phyloP scores from a whole-genome alignment of 371 early-diverging fungal species.

The Apophysomyces ossiformis region DNA sequence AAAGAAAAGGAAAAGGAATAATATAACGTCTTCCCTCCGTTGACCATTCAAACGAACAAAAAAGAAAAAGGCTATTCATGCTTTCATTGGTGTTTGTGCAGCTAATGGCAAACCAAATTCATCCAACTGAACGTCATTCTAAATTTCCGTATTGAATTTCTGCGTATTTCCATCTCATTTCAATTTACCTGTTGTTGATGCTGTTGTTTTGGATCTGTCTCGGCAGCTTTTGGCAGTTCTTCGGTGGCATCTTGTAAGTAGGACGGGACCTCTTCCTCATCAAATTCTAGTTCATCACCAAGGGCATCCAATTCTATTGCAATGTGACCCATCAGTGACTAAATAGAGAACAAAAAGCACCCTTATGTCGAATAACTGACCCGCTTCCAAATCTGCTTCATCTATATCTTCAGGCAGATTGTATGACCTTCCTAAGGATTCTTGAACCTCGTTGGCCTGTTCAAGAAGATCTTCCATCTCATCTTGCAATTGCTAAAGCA shows the following conservation, averaged over 20 bases:
- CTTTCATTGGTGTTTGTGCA: constrained; percentile 55
- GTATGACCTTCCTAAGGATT: constrained; percentile 89
- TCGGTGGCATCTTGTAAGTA: constrained; percentile 63
- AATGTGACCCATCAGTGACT: no score
- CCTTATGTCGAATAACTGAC: constrained; percentile 33
- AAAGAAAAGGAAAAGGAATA: neutral
- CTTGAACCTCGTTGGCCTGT: constrained; percentile 95
- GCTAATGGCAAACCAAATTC: constrained; percentile 62
- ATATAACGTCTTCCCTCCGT: constrained; percentile 9
- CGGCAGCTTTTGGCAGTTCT: constrained; percentile 55
- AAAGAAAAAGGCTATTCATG: constrained; percentile 22
- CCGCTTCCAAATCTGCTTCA: constrained; percentile 96
- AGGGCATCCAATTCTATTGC: constrained; percentile 89
- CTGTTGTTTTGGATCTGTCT: constrained; percentile 52
- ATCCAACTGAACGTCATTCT: constrained; percentile 51
- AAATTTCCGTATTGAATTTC: constrained; percentile 2
- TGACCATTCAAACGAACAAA: constrained; percentile 19
- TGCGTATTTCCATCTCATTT: neutral
- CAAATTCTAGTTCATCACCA: constrained; percentile 85
- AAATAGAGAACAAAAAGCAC: constrained; percentile 1
- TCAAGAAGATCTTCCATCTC: constrained; percentile 97
- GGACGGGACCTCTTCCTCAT: constrained; percentile 78
- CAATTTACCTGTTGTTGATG: constrained; percentile 34
- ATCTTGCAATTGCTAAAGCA: constrained; percentile 85
- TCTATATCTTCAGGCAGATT: constrained; percentile 93